Conservation (phyloP, 352 stramenopile genomes). For the Phytopythium ostracodes region DNA sequence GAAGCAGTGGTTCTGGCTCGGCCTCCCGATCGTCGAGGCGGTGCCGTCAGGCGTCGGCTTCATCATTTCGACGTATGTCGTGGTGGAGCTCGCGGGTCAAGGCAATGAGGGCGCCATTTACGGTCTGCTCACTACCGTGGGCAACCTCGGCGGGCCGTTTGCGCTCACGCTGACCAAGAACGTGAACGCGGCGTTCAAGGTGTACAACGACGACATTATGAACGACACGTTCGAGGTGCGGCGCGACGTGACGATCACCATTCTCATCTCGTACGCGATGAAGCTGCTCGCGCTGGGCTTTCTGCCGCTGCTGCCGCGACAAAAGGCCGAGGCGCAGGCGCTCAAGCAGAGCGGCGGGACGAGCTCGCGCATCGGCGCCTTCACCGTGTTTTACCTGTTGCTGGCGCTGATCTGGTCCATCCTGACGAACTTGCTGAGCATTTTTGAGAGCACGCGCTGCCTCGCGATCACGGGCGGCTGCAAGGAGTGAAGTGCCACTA, state of each 20-base stretch:
- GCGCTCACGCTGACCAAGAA: conserved; percentile 47
- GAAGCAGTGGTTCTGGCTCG: conserved; percentile 55
- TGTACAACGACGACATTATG: conserved; percentile 44
- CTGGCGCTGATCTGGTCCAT: conserved; percentile 41
- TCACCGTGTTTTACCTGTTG: conserved; percentile 36
- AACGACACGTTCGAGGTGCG: conserved; percentile 41
- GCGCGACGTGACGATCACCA: conserved; percentile 50
- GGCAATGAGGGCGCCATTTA: conserved; percentile 58
- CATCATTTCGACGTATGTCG: conserved; percentile 52
- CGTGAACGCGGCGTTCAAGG: conserved; percentile 40
- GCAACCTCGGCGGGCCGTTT: conserved; percentile 39
- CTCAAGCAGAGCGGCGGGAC: conserved; percentile 36
- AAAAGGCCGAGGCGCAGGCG: conserved; percentile 26
- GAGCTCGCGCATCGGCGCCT: conserved; percentile 32
- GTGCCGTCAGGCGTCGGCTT: conserved; percentile 39
- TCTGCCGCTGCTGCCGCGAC: conserved; percentile 31
- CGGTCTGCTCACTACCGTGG: conserved; percentile 48
- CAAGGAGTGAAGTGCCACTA: conserved; percentile 23
- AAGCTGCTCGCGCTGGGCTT: conserved; percentile 36
- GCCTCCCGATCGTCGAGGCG: conserved; percentile 39
- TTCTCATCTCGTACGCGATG: conserved; percentile 44
- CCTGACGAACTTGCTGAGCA: conserved; percentile 40
- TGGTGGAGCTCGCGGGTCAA: conserved; percentile 47
- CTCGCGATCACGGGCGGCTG: conserved; percentile 41
- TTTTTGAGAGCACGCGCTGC: conserved; percentile 48